Percentiles rank a stretch among this genome's conserved stretches.
Conservation (phyloP, 1,284 basidiomycete genomes). For the Grifola frondosa region DNA sequence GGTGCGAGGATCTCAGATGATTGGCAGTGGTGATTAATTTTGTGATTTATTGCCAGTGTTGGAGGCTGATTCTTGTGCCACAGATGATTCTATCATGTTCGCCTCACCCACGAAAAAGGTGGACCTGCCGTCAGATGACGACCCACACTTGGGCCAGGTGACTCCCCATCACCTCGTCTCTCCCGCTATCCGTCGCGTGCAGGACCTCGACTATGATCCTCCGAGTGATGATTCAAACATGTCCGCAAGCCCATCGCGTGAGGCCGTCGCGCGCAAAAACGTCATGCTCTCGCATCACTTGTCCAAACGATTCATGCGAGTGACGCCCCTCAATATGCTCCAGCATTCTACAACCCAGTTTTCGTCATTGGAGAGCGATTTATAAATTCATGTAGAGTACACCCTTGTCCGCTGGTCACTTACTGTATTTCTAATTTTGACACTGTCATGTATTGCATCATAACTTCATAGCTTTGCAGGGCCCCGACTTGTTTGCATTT, state of each 20-base stretch:
- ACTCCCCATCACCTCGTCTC: slow-evolving; percentile 67
- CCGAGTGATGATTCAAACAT: slow-evolving; percentile 43
- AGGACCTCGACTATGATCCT: slow-evolving; percentile 32
- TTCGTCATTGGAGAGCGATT: slow-evolving; percentile 15
- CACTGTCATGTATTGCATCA: neutral
- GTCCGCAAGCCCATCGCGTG: slow-evolving; percentile 44
- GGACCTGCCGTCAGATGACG: slow-evolving; percentile 52
- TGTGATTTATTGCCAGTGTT: neutral
- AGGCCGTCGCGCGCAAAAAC: slow-evolving; percentile 28
- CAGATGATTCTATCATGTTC: slow-evolving; percentile 48
- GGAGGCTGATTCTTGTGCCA: neutral
- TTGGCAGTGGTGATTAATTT: slow-evolving; percentile 40
- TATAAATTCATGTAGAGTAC: no score
- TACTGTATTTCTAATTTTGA: slow-evolving; percentile 1
- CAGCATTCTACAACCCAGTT: slow-evolving; percentile 11
- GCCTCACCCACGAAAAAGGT: slow-evolving; percentile 16
- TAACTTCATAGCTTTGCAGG: no score
- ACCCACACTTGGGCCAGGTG: slow-evolving; percentile 60
- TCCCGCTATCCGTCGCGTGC: slow-evolving; percentile 46
- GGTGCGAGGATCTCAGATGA: slow-evolving; percentile 34
- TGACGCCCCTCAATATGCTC: slow-evolving; percentile 11
- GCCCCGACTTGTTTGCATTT: no score
- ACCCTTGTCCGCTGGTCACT: no score
- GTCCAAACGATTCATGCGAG: slow-evolving; percentile 5
- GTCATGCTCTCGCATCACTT: slow-evolving; percentile 17